A percentile compares a stretch with the other conserved stretches of the same genome.
These are phyloP conservation scores for Penicillium corylophilum DNA, from an alignment of 2,329 filamentous ascomycete species.

Conservation along the genomic window DNA sequence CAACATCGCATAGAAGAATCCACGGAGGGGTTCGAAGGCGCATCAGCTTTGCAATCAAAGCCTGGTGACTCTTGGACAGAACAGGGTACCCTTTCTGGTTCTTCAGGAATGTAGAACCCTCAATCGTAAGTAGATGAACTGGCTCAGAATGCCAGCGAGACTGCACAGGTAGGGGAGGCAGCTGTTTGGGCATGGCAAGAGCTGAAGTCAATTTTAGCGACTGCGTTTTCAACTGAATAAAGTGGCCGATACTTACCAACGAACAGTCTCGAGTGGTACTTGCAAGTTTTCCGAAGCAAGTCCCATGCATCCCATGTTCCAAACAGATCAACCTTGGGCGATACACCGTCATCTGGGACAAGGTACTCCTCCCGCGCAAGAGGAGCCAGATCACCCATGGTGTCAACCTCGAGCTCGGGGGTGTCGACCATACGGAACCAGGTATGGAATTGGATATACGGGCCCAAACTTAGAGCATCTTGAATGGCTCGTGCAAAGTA, in stretches of 20 bases:
- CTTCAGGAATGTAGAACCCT: slow-evolving; percentile 54
- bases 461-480: slow-evolving; percentile 72
- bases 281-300: slow-evolving; percentile 77
- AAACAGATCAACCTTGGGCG: slow-evolving; percentile 65
- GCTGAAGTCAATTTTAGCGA: slow-evolving; percentile 41
- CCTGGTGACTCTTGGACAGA: slow-evolving; percentile 58
- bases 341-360: slow-evolving; percentile 30
- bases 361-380: slow-evolving; percentile 45
- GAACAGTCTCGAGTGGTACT: slow-evolving; percentile 76
- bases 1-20: slow-evolving; percentile 60
- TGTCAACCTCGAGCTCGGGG: slow-evolving; percentile 53
- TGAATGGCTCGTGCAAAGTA: slow-evolving; percentile 83
- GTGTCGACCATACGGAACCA: slow-evolving; percentile 82
- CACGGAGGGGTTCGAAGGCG: slow-evolving; percentile 59
- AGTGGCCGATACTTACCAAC: slow-evolving; percentile 65
- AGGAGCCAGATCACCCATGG: slow-evolving; percentile 45
- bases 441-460: slow-evolving; percentile 75
- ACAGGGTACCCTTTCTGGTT: slow-evolving; percentile 61
- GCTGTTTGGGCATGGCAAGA: slow-evolving; percentile 57
- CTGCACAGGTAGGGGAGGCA: slow-evolving; percentile 58
- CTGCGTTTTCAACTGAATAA: not conserved
- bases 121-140: slow-evolving; percentile 56
- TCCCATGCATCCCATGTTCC: slow-evolving; percentile 94
- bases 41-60: slow-evolving; percentile 57
- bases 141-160: slow-evolving; percentile 65